Conservation (phyloP, 2,329 filamentous ascomycete species). For the Aureobasidium zeae region DNA sequence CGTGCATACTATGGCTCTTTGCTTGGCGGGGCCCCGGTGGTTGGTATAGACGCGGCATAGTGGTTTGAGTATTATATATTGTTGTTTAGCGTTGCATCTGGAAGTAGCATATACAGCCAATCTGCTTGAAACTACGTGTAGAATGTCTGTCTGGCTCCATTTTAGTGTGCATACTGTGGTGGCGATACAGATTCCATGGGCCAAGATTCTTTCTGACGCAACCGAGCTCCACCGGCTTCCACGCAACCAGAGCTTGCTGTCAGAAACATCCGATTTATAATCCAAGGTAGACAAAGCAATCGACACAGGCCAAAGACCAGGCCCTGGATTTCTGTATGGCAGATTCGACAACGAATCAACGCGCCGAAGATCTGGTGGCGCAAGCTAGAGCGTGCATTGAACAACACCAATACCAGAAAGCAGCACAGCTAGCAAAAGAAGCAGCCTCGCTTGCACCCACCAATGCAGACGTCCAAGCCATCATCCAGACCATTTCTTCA, state of each 20-base stretch:
- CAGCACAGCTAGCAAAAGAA: conserved; percentile 13
- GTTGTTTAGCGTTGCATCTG: neutral
- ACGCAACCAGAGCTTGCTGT: no score
- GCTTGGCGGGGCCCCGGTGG: conserved; percentile 65
- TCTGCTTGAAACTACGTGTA: no score
- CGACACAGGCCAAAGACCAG: neutral
- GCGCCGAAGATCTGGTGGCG: conserved; percentile 6
- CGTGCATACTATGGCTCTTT: conserved; percentile 60
- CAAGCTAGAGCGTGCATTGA: conserved; percentile 6
- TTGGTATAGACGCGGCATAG: conserved; percentile 12
- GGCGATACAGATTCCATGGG: neutral
- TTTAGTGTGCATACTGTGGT: conserved; percentile 6
- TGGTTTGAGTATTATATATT: conserved; percentile 1
- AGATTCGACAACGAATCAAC: conserved; percentile 7
- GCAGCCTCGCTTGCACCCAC: conserved; percentile 13
- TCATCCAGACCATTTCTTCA: neutral
- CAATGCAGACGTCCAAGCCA: conserved; percentile 7
- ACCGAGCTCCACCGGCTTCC: conserved; percentile 13
- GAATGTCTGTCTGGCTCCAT: neutral
- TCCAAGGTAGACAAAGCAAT: no score
- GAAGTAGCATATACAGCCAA: neutral
- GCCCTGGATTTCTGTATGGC: conserved; percentile 3
- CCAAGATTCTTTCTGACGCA: neutral
- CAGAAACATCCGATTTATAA: no score
- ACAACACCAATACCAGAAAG: conserved; percentile 11